Percentiles rank a stretch among this genome's conserved stretches.
Conservation (phyloP, 176 grass and related monocot genomes). For the Rhipidocladum racemiflorum region DNA sequence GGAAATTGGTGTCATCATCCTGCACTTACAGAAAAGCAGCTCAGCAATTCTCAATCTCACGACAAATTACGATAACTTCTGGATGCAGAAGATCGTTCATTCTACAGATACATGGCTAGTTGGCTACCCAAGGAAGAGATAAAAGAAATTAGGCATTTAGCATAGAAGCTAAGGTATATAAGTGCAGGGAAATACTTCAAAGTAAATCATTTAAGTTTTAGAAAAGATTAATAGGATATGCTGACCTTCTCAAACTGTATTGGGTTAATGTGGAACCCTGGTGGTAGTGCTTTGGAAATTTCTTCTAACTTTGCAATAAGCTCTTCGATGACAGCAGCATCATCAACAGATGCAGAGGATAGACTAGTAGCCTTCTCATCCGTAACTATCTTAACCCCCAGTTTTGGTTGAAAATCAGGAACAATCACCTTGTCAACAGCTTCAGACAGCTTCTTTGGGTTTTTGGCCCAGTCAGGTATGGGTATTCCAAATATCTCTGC, state of each 20-base stretch:
- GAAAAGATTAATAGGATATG: constrained; percentile 9
- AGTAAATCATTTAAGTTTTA: neutral
- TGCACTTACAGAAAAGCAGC: constrained; percentile 20
- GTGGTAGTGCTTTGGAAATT: constrained; percentile 51
- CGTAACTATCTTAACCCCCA: constrained; percentile 78
- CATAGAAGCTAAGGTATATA: neutral
- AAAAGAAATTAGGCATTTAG: neutral
- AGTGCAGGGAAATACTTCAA: neutral
- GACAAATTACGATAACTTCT: neutral
- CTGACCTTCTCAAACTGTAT: constrained; percentile 94
- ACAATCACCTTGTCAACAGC: constrained; percentile 64
- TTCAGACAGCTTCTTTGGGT: constrained; percentile 63
- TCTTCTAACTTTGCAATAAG: constrained; percentile 71
- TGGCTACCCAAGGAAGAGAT: neutral
- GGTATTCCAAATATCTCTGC: constrained; percentile 77
- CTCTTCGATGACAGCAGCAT: constrained; percentile 69
- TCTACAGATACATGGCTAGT: neutral
- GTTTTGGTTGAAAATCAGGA: constrained; percentile 72
- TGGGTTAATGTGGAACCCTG: constrained; percentile 78
- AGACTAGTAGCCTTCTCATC: constrained; percentile 78
- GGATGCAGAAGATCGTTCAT: neutral
- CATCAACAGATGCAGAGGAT: constrained; percentile 72
- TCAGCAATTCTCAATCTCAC: neutral
- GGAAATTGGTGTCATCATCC: constrained; percentile 95
- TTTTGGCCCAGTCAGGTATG: constrained; percentile 68